These are phyloP conservation scores for Taphrina deformans DNA, from an alignment of 1,139 yeast genomes.

Conservation along the genomic window DNA sequence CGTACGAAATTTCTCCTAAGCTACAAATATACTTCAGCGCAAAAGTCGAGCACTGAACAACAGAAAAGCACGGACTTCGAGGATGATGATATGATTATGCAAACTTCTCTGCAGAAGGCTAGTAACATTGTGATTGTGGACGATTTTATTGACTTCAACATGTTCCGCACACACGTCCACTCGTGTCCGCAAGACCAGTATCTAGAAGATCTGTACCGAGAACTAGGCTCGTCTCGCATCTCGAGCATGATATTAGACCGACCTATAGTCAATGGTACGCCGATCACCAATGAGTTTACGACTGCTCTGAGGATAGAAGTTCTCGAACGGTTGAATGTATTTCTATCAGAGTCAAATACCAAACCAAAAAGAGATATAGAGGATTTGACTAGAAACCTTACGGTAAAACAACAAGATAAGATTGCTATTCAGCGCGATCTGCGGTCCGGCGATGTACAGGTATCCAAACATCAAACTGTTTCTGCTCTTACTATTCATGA, in stretches of 20 bases:
- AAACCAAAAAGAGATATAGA: constrained; percentile 5
- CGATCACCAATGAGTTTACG: constrained; percentile 34
- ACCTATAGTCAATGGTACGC: constrained; percentile 35
- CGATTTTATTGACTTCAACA: constrained; percentile 47
- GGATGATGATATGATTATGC: constrained; percentile 7
- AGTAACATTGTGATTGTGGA: constrained; percentile 47
- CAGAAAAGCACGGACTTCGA: constrained; percentile 41
- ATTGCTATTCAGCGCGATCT: constrained; percentile 31
- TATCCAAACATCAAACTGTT: constrained; percentile 33
- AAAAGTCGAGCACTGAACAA: constrained; percentile 39
- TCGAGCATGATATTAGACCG: constrained; percentile 39
- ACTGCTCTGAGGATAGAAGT: constrained; percentile 40
- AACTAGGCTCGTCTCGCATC: constrained; percentile 39
- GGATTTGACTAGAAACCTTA: constrained; percentile 11
- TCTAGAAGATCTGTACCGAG: constrained; percentile 45
- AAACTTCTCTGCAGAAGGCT: constrained; percentile 37
- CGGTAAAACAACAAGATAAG: constrained; percentile 15
- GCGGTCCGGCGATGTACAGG: constrained; percentile 16
- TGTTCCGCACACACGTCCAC: constrained; percentile 44
- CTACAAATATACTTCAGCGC: constrained; percentile 37
- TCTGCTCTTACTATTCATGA: constrained; percentile 35
- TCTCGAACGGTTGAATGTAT: constrained; percentile 45
- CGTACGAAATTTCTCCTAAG: constrained; percentile 45
- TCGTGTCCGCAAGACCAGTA: constrained; percentile 46
- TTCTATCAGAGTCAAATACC: constrained; percentile 41